Evolutionary conservation across 2,329 filamentous ascomycete genomes (phyloP), one percentile per base, ranked within the genome.

Genomic region (Beauveria medogensis): DNA sequence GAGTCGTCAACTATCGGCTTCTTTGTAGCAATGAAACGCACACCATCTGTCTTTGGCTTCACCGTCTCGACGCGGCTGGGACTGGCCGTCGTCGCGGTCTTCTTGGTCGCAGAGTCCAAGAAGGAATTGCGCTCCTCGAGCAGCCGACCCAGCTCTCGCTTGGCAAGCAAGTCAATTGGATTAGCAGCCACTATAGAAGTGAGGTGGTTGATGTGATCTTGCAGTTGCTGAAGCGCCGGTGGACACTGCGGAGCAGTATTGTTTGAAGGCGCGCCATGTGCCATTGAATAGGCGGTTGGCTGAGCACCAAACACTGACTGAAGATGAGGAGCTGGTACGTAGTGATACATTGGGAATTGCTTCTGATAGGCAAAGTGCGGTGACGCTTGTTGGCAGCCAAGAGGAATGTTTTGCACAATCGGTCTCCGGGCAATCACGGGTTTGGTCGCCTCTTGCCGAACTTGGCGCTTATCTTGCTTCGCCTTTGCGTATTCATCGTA

Each of bases 41-140:
- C 2, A 3, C 30, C 22, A 12, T 24, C 48, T 5, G 20, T 5
- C 48, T 37, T 53, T 16, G 14, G 20, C 20, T 28, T n/a, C 8
- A 9, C 5, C 4, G 4, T 7, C 8, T 26, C 44, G 14, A 48
- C 7, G 1, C 20, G 55, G 3, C 8, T 18, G 2, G 40, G 14
- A n/a, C 22, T 20, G 16, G 18, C 7, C 12, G 67, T 2, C 64
- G 64, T 34, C 65, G 55, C 12, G 60, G 41, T 18, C 34, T 28
- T 52, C 34, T 41, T 48, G 14, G 50, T 60, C 14, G 58, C 58
- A 5, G 58, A 48, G n/a, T 60, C 43, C 16, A 60, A 22, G 10
- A 60, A 54, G 5, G 22, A 26, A 41, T 55, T 60, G 22, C 58
- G 50, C 43, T 60, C 50, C 5, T 50, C 51, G 8, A 55, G 18